Evolutionary conservation across 176 grass and related monocot genomes (phyloP).

Genomic region (Otatea glauca): DNA sequence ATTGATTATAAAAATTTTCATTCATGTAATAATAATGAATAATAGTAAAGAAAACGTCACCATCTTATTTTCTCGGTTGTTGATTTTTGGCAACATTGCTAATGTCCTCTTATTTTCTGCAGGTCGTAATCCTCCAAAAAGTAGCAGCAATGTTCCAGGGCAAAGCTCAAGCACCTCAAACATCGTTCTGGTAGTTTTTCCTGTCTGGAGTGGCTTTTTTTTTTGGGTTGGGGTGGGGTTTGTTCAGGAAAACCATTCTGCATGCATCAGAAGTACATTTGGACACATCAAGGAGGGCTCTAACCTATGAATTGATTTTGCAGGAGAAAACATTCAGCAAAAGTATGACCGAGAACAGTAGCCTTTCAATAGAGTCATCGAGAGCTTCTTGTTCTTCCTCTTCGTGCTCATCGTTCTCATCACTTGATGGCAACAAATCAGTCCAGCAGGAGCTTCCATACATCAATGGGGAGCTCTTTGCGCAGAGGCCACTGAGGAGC

Average conservation of each 20-base stretch:
- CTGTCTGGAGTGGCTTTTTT: slow-evolving; percentile 4
- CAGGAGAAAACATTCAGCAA: slow-evolving; percentile 96
- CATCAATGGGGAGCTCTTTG: slow-evolving; percentile 56
- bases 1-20: background rate
- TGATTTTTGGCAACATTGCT: slow-evolving; percentile 24
- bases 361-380: slow-evolving; percentile 86
- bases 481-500: slow-evolving; percentile 57
- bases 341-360: slow-evolving; percentile 77
- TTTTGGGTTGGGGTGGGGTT: background rate
- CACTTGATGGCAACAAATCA: slow-evolving; percentile 67
- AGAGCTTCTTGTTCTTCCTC: slow-evolving; percentile 88
- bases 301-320: slow-evolving; percentile 35
- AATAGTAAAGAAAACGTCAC: background rate
- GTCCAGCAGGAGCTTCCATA: slow-evolving; percentile 61
- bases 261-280: background rate
- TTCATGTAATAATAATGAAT: background rate
- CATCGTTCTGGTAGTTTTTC: slow-evolving; percentile 69
- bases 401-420: slow-evolving; percentile 88
- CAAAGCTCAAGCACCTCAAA: slow-evolving; percentile 57
- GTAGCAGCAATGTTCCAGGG: slow-evolving; percentile 46
- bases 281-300: slow-evolving; percentile 6
- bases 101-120: slow-evolving; percentile 17
- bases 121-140: slow-evolving; percentile 56
- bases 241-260: background rate
- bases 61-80: background rate